Evolutionary conservation across 768 basidiomycete genomes (phyloP), one percentile per base, ranked within the genome.

Genomic region (Dendrothele bispora): DNA sequence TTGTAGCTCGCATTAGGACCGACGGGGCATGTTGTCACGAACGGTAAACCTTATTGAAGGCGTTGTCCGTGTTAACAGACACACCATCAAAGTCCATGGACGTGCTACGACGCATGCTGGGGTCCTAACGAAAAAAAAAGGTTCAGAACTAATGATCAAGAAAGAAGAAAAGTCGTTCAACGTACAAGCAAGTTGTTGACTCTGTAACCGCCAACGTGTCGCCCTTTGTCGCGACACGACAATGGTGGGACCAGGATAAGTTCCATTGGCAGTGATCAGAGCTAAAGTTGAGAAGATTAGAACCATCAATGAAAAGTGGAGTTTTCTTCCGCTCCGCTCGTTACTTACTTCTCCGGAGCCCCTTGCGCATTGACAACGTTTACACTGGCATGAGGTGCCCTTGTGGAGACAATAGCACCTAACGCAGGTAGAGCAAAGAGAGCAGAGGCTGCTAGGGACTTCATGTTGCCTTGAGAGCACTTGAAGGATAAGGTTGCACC

Each of bases 221-320:
- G 5, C 75, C 72, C 48, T 79, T 82, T 17, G 65, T 59, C n/a
- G n/a, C n/a, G n/a, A n/a, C n/a, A 55, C 58, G 4, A 52, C 57
- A 52, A 82, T 74, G 39, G 74, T 54, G 7, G 79, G 79, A 5
- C 75, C 79, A 15, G 79, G 79, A 51, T 58, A 63, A 28, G 58
- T 61, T 40, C 4, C n/a, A 39, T 64, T 66, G 24, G 73, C 69
- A 43, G 28, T 50, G 28, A 37, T 38, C 12, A 35, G 30, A 45
- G 32, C 15, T 43, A 43, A 39, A 48, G 25, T 34, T 35, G 21
- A 27, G 24, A 10, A 17, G 12, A 22, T 36, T 25, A 24, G 35
- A 21, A 21, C 46, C 51, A 25, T 50, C 15, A 22, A 38, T n/a
- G 26, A 26, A 10, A 15, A 32, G 30, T 4, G 27, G 10, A 24